Percentiles rank a stretch among this genome's conserved stretches.
These are phyloP conservation scores for Raddia distichophylla DNA, from an alignment of 176 grass and related monocot species.

Conservation along the genomic window DNA sequence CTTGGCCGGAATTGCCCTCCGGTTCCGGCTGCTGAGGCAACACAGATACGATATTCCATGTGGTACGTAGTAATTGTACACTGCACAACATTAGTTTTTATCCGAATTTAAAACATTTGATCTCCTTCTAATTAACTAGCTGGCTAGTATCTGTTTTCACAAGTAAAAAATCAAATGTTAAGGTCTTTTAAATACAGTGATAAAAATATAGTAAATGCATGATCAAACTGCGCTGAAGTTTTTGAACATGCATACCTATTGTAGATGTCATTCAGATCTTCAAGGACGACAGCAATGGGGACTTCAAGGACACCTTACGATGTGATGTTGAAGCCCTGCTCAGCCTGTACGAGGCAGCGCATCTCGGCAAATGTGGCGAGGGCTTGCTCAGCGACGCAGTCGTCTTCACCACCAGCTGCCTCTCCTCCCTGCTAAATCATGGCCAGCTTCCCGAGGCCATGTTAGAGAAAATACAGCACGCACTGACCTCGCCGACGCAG, in stretches of 20 bases:
- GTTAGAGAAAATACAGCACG: background rate
- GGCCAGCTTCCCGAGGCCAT: background rate
- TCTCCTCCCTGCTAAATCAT: background rate
- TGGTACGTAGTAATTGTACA: background rate
- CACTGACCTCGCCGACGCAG: constrained; percentile 20
- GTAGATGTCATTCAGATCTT: background rate
- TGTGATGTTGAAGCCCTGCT: background rate
- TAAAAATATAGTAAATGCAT: background rate
- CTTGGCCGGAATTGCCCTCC: background rate
- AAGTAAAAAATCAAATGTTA: background rate
- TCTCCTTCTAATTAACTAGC: no score
- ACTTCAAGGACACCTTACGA: background rate
- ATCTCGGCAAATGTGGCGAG: background rate
- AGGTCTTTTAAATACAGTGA: background rate
- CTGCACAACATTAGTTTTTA: background rate
- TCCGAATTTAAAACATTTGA: background rate
- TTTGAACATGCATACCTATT: background rate
- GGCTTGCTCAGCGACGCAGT: background rate
- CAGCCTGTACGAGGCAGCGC: constrained; percentile 28
- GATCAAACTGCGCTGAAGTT: background rate
- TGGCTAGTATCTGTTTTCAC: no score
- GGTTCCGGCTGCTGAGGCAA: constrained; percentile 29
- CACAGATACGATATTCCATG: background rate
- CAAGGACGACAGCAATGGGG: background rate
- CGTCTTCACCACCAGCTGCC: background rate